A percentile compares a stretch with the other conserved stretches of the same genome.
These are phyloP conservation scores for Tricholoma matsutake DNA, from an alignment of 768 basidiomycete genomes.

Conservation along the genomic window DNA sequence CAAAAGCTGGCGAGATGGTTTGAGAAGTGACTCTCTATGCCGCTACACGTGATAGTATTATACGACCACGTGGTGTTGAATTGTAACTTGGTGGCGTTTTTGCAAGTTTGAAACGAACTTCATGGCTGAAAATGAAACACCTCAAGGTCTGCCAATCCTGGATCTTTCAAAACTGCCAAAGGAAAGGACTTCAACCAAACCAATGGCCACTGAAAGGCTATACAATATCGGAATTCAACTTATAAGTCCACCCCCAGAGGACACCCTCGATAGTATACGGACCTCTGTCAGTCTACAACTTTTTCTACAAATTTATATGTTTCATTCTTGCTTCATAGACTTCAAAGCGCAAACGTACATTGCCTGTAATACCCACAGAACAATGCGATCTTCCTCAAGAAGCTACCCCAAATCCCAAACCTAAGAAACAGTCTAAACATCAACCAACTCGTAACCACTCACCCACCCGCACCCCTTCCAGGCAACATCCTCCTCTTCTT, in stretches of 20 bases:
- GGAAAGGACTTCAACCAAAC: neutral
- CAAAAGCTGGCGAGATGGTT: too few relatives aligned
- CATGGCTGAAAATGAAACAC: constrained; percentile 12
- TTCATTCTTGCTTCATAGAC: constrained; percentile 14
- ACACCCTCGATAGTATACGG: constrained; percentile 35
- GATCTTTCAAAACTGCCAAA: constrained; percentile 5
- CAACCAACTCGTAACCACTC: constrained; percentile 18
- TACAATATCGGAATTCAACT: constrained; percentile 25
- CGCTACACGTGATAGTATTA: too few relatives aligned
- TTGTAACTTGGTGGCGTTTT: constrained; percentile 2
- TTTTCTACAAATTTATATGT: constrained; percentile 3
- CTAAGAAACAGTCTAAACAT: constrained; percentile 45
- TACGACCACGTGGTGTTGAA: constrained; percentile 23
- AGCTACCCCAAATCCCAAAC: constrained; percentile 59
- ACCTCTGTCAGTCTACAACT: constrained; percentile 17
- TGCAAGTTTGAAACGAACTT: too few relatives aligned
- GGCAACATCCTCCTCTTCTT: constrained; percentile 22
- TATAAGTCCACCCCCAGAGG: constrained; percentile 66
- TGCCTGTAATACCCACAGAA: constrained; percentile 5
- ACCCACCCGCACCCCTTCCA: constrained; percentile 27
- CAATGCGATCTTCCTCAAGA: constrained; percentile 27
- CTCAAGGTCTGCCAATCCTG: neutral
- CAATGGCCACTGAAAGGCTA: constrained; percentile 20
- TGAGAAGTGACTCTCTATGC: too few relatives aligned
- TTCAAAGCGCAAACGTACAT: constrained; percentile 39